Percentiles rank a stretch among this genome's conserved stretches.
Conservation (phyloP, 805 yeast species). For the Kodamaea hsintzibuensis region DNA sequence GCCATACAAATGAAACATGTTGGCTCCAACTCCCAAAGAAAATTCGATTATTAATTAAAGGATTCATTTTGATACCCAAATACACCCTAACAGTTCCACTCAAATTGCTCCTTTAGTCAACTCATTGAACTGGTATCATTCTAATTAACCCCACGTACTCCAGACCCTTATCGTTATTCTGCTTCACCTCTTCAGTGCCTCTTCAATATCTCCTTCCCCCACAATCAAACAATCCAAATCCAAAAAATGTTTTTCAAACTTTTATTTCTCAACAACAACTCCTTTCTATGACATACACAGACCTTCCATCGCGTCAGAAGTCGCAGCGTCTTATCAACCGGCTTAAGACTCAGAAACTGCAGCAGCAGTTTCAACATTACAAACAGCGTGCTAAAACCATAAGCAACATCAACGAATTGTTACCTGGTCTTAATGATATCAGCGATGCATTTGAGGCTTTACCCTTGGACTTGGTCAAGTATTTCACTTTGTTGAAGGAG, state of each 20-base stretch:
- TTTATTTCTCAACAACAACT: neutral
- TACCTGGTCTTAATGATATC: constrained; percentile 89
- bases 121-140: too few relatives aligned
- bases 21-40: too few relatives aligned
- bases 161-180: neutral
- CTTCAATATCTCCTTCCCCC: neutral
- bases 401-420: constrained; percentile 36
- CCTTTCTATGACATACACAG: constrained; percentile 18
- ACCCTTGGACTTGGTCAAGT: constrained; percentile 79
- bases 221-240: neutral
- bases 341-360: constrained; percentile 20
- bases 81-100: too few relatives aligned
- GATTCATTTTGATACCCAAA: too few relatives aligned
- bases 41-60: too few relatives aligned
- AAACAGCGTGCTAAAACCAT: constrained; percentile 34
- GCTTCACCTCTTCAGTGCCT: neutral
- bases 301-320: constrained; percentile 34
- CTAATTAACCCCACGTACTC: neutral
- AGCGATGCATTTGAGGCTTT: constrained; percentile 89
- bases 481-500: constrained; percentile 85
- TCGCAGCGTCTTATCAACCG: constrained; percentile 31
- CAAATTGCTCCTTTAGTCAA: too few relatives aligned
- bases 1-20: too few relatives aligned
- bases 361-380: constrained; percentile 35
- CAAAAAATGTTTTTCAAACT: neutral